These are phyloP conservation scores for Clitopilus passeckerianus DNA, from an alignment of 768 basidiomycete genomes.

Conservation along the genomic window DNA sequence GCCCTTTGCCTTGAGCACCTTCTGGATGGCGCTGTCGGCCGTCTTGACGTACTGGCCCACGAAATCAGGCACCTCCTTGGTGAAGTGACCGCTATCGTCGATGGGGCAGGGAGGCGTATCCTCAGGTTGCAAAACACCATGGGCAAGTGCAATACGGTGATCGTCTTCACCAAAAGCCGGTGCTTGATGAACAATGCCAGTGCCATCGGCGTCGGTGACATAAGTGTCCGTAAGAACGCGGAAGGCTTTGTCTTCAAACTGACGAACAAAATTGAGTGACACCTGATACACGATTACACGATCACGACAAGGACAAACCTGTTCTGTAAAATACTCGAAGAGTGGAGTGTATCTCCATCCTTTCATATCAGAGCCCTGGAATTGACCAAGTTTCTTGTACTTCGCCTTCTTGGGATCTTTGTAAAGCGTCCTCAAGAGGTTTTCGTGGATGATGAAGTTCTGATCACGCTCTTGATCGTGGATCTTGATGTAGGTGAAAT, in stretches of 20 bases:
- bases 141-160: conserved; percentile 84
- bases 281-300: too few relatives aligned
- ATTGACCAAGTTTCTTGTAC: conserved; percentile 85
- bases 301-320: conserved; percentile 39
- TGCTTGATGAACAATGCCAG: conserved; percentile 98
- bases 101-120: conserved; percentile 97
- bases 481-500: conserved; percentile 95
- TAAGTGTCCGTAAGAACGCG: conserved; percentile 87
- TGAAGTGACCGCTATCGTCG: conserved; percentile 86
- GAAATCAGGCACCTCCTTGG: conserved; percentile 86
- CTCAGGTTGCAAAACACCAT: conserved; percentile 78
- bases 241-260: conserved; percentile 93
- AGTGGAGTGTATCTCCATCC: conserved; percentile 94
- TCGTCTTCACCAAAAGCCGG: conserved; percentile 99
- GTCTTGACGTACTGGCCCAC: conserved; percentile 87
- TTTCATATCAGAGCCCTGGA: conserved; percentile 89
- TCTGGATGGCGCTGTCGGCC: conserved; percentile 94
- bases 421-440: conserved; percentile 81
- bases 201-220: conserved; percentile 90
- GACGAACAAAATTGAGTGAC: not conserved
- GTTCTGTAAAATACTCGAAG: conserved; percentile 95
- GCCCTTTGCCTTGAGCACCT: conserved; percentile 80
- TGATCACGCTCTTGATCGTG: conserved; percentile 81
- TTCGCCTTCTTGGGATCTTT: conserved; percentile 98
- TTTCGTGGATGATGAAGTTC: conserved; percentile 91